A percentile compares a stretch with the other conserved stretches of the same genome.
Evolutionary conservation across 2,329 filamentous ascomycete species (phyloP).

Genomic region (Verticillium klebahnii): DNA sequence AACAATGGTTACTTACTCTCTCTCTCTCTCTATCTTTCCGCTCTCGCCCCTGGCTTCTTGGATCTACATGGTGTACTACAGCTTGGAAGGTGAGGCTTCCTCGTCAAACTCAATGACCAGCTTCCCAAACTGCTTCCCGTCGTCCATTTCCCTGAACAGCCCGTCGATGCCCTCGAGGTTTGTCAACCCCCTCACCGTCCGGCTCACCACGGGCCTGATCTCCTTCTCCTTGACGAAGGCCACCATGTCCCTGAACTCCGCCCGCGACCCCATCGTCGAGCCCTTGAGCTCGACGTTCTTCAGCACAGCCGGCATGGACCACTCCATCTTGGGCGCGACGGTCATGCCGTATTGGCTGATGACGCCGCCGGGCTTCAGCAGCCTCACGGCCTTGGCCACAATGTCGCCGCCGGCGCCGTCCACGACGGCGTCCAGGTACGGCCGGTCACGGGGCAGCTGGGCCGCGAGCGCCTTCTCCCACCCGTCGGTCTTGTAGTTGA

Average conservation of each 20-base stretch:
- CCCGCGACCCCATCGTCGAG: conserved; percentile 84
- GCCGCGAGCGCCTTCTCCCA: conserved; percentile 76
- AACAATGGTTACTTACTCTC: neutral
- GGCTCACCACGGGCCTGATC: conserved; percentile 73
- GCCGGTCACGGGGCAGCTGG: conserved; percentile 59
- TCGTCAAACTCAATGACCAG: conserved; percentile 70
- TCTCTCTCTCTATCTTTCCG: neutral
- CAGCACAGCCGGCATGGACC: conserved; percentile 76
- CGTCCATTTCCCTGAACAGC: conserved; percentile 84
- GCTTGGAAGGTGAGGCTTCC: conserved; percentile 31
- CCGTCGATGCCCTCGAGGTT: conserved; percentile 74
- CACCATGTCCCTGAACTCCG: conserved; percentile 90
- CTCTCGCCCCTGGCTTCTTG: neutral
- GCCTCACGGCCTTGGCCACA: conserved; percentile 58
- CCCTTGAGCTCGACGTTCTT: conserved; percentile 85
- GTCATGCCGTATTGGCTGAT: conserved; percentile 93
- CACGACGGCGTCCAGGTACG: conserved; percentile 75
- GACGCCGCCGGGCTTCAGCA: conserved; percentile 80
- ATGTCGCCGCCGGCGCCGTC: conserved; percentile 89
- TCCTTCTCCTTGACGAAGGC: conserved; percentile 70
- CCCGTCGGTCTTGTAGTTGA: conserved; percentile 66
- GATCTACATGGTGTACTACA: conserved; percentile 22
- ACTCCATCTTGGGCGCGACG: conserved; percentile 76
- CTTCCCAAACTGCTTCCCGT: conserved; percentile 86
- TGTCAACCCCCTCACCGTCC: conserved; percentile 67